Evolutionary conservation across 164 flowering plant species (phyloP), one percentile per base, ranked within the genome.

Genomic region (Euptelea pleiosperma): DNA sequence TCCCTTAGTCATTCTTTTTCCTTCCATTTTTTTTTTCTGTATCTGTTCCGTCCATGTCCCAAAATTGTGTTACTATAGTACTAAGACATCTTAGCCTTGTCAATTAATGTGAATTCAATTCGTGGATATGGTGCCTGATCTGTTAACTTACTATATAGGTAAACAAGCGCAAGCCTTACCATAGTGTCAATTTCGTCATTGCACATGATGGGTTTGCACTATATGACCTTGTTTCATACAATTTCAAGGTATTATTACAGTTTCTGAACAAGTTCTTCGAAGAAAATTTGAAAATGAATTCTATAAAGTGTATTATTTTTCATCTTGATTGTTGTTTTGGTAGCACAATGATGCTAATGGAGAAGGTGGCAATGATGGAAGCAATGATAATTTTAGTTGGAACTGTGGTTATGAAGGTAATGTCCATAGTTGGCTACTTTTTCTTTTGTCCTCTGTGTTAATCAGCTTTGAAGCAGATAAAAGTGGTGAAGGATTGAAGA

Each of bases 291-390:
- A 4, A 9, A 34, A 1, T n/a, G 9, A 18, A 6, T 16, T 14
- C 35, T 58, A 8, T 7, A 14, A 40, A 7, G 9, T 42, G 12
- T 9, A 7, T 46, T 8, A 28, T 19, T 55, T 25, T 56, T 36
- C 19, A 2, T 34, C 1, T 64, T 31, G 18, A 24, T 35, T 57
- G 30, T 61, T 70, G 55, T 51, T 66, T 64, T 61, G 74, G 50
- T 66, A 93, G 98, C 96, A 87, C 70, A 93, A 93, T 72, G 89
- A 87, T 42, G 97, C 87, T 51, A 93, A 93, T 81, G 98, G 98
- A 68, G 98, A 93, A 83, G 79, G 81, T 64, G 96, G 97, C 54
- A 86, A 82, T 64, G 98, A 93, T 74, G 98, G 98, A 74, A 28
- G 84, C 81, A 93, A 93, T 75, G 98, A 93, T 66, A 93, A 90